Percentiles rank a stretch among this genome's conserved stretches.
These are phyloP conservation scores for Heterobasidion parviporum DNA, from an alignment of 1,284 basidiomycete species.

Conservation along the genomic window DNA sequence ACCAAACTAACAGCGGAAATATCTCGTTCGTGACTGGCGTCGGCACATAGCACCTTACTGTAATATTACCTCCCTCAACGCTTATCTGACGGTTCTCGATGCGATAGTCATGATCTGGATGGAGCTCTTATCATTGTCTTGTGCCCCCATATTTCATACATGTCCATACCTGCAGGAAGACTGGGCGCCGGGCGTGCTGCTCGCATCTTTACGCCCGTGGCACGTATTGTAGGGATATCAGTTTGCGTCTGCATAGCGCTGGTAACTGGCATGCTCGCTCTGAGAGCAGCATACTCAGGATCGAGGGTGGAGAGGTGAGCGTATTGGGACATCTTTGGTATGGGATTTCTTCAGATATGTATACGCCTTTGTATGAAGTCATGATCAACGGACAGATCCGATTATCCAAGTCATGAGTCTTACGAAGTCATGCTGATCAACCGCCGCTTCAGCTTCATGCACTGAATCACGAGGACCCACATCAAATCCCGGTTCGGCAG, in stretches of 20 bases:
- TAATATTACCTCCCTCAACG: not conserved
- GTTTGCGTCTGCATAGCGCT: not conserved
- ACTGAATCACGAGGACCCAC: too few relatives aligned
- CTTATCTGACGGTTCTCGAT: conserved; percentile 4
- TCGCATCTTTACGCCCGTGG: not conserved
- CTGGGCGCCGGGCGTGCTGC: not conserved
- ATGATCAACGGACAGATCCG: too few relatives aligned
- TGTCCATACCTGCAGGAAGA: not conserved
- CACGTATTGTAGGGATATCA: not conserved
- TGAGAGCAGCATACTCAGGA: conserved; percentile 3
- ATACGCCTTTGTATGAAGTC: too few relatives aligned
- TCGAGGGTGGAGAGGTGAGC: not conserved
- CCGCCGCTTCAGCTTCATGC: too few relatives aligned
- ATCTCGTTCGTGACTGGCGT: too few relatives aligned
- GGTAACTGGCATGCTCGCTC: not conserved
- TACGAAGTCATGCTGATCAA: too few relatives aligned
- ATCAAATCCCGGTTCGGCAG: too few relatives aligned
- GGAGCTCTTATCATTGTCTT: not conserved
- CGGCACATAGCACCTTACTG: not conserved
- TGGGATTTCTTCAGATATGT: too few relatives aligned
- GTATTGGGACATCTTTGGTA: conserved; percentile 1
- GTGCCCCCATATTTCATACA: not conserved
- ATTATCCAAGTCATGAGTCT: too few relatives aligned
- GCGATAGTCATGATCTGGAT: conserved; percentile 2
- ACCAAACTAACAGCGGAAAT: conserved; percentile 9